phyloP scores from a whole-genome alignment of 169 alveolate species.

The Cryptosporidium andersoni region DNA sequence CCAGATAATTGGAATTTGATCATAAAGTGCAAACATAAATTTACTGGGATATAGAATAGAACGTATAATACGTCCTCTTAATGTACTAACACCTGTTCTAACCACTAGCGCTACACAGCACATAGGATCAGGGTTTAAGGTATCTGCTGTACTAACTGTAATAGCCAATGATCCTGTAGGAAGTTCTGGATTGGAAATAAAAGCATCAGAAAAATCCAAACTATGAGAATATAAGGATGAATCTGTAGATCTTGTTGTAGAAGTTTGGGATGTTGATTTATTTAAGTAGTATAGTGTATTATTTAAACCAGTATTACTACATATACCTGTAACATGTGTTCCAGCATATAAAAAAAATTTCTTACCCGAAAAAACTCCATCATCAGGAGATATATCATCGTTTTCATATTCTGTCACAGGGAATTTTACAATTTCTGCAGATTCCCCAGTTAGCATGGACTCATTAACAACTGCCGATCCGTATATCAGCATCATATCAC shows the following conservation, averaged over 20 bases:
- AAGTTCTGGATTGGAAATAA: slow-evolving; percentile 3
- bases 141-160: neutral
- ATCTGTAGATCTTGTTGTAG: slow-evolving; percentile 62
- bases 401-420: slow-evolving; percentile 75
- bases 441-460: slow-evolving; percentile 87
- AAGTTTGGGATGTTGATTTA: slow-evolving; percentile 11
- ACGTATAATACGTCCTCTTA: slow-evolving; percentile 90
- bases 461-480: slow-evolving; percentile 85
- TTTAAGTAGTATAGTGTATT: neutral
- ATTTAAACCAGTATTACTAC: slow-evolving; percentile 36
- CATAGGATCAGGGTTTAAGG: neutral
- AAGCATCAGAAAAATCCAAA: neutral
- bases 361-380: slow-evolving; percentile 74
- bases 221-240: neutral
- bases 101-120: slow-evolving; percentile 83
- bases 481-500: slow-evolving; percentile 81
- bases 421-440: slow-evolving; percentile 79
- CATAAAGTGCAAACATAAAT: slow-evolving; percentile 75
- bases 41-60: slow-evolving; percentile 91
- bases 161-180: neutral
- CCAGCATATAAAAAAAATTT: slow-evolving; percentile 77
- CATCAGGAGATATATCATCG: slow-evolving; percentile 71
- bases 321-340: slow-evolving; percentile 73
- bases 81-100: slow-evolving; percentile 86
- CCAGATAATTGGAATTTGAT: slow-evolving; percentile 74